Conservation (phyloP, 2,329 filamentous ascomycete species). For the Xylariaceae sp. region DNA sequence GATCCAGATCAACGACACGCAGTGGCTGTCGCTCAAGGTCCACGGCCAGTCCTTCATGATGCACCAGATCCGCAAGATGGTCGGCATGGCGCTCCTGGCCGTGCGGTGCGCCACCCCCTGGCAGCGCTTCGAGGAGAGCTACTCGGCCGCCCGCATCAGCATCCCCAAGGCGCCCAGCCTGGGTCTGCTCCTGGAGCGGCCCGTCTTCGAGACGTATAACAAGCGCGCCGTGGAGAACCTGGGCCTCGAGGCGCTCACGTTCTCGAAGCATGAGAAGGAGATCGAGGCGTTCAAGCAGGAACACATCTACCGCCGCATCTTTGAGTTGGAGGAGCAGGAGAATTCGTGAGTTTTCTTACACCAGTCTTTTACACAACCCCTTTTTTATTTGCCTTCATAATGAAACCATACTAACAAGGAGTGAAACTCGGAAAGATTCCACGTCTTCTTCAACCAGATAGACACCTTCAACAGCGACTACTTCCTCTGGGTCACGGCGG, state of each 20-base stretch:
- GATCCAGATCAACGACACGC: slow-evolving; percentile 81
- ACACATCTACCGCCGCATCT: slow-evolving; percentile 89
- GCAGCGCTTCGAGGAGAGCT: slow-evolving; percentile 67
- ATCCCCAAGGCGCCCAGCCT: slow-evolving; percentile 93
- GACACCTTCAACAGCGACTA: slow-evolving; percentile 67
- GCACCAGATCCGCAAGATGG: slow-evolving; percentile 99
- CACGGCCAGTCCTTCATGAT: slow-evolving; percentile 99
- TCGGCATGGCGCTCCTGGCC: slow-evolving; percentile 81
- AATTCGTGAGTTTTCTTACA: slow-evolving; percentile 62
- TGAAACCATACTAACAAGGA: slow-evolving; percentile 18
- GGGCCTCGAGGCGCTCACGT: slow-evolving; percentile 67
- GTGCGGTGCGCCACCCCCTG: slow-evolving; percentile 77
- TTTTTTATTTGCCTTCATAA: too few relatives aligned
- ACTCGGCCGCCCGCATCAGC: slow-evolving; percentile 65
- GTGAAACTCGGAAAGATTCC: slow-evolving; percentile 48
- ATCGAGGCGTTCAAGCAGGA: slow-evolving; percentile 86
- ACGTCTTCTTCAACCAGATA: slow-evolving; percentile 73
- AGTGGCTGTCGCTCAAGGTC: slow-evolving; percentile 94
- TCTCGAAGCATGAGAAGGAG: slow-evolving; percentile 68
- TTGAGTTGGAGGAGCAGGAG: slow-evolving; percentile 79
- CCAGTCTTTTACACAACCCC: background rate
- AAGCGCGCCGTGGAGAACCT: slow-evolving; percentile 59
- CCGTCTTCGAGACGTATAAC: slow-evolving; percentile 90
- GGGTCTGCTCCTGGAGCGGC: slow-evolving; percentile 80
- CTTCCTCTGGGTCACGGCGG: slow-evolving; percentile 70